A percentile compares a stretch with the other conserved stretches of the same genome.
Conservation (phyloP, 495 filamentous ascomycete genomes). For the Penicillium roqueforti region DNA sequence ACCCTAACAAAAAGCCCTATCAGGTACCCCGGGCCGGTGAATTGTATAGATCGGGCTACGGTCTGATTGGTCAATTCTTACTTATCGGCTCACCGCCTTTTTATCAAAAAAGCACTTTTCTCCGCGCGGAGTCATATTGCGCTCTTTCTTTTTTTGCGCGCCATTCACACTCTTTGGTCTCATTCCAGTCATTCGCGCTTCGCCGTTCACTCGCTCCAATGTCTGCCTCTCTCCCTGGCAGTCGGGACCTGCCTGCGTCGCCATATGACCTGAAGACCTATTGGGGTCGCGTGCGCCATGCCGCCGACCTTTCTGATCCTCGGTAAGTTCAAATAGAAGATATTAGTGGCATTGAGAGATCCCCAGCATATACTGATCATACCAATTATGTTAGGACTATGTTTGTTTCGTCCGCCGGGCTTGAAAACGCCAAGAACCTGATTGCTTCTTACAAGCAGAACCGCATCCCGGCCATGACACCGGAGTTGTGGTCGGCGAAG, state of each 20-base stretch:
- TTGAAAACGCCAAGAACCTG: slow-evolving; percentile 77
- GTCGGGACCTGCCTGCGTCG: slow-evolving; percentile 78
- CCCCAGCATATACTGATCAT: slow-evolving; percentile 7
- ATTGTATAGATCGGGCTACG: background rate
- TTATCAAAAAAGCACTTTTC: slow-evolving; percentile 19
- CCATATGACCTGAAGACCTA: slow-evolving; percentile 91
- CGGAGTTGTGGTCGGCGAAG: slow-evolving; percentile 91
- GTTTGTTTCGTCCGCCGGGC: slow-evolving; percentile 65
- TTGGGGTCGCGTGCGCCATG: slow-evolving; percentile 90
- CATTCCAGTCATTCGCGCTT: slow-evolving; percentile 7
- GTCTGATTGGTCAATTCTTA: slow-evolving; percentile 23
- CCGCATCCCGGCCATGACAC: slow-evolving; percentile 70
- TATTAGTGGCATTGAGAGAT: background rate
- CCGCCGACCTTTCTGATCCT: slow-evolving; percentile 86
- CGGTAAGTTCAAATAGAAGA: slow-evolving; percentile 59
- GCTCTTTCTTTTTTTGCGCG: slow-evolving; percentile 9
- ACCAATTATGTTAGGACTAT: slow-evolving; percentile 57
- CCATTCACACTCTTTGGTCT: slow-evolving; percentile 10
- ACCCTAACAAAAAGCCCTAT: background rate
- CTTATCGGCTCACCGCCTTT: slow-evolving; percentile 45
- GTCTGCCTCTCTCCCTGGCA: slow-evolving; percentile 87
- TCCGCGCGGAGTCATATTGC: slow-evolving; percentile 20
- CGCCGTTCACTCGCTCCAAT: slow-evolving; percentile 42
- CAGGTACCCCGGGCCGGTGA: no score
- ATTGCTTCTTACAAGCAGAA: slow-evolving; percentile 80